phyloP scores from a whole-genome alignment of 1,284 basidiomycete species.

The Lentinus polychrous region DNA sequence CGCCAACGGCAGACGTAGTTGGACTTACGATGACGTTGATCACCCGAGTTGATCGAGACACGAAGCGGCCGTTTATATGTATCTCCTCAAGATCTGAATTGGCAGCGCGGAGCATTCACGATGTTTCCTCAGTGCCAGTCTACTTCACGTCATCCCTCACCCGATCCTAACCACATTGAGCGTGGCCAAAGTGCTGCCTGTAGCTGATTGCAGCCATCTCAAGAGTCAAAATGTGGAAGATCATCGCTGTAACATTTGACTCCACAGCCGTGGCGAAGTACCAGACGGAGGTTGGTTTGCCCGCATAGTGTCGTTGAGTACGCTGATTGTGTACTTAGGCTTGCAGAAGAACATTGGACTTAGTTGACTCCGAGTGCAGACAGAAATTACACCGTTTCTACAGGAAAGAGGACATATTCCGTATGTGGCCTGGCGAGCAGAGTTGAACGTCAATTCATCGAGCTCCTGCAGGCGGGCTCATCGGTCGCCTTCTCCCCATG shows the following conservation, averaged over 20 bases:
- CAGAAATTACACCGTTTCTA: slow-evolving; percentile 56
- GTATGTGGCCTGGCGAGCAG: slow-evolving; percentile 33
- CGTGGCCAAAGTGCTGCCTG: too few species aligned
- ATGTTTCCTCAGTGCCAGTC: too few species aligned
- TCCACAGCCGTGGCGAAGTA: slow-evolving; percentile 11
- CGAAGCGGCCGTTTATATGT: too few species aligned
- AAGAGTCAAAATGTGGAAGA: slow-evolving; percentile 36
- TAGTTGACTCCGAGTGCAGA: slow-evolving; percentile 49
- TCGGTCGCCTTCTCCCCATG: slow-evolving; percentile 64
- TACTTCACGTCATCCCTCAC: too few species aligned
- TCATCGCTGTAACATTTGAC: slow-evolving; percentile 41
- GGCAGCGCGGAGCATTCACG: too few species aligned
- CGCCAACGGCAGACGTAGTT: too few species aligned
- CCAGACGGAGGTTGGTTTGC: slow-evolving; percentile 41
- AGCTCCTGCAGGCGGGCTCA: slow-evolving; percentile 49
- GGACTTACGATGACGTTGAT: too few species aligned
- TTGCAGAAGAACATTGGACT: slow-evolving; percentile 45
- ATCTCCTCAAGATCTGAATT: too few species aligned
- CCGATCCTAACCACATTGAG: too few species aligned
- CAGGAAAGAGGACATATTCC: slow-evolving; percentile 64
- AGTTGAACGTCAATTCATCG: slow-evolving; percentile 1
- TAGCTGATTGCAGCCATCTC: too few species aligned
- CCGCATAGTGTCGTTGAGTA: slow-evolving; percentile 5
- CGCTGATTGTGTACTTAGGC: slow-evolving; percentile 17
- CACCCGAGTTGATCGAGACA: too few species aligned